Conservation (phyloP, 164 flowering plant genomes). For the Platanus orientalis region DNA sequence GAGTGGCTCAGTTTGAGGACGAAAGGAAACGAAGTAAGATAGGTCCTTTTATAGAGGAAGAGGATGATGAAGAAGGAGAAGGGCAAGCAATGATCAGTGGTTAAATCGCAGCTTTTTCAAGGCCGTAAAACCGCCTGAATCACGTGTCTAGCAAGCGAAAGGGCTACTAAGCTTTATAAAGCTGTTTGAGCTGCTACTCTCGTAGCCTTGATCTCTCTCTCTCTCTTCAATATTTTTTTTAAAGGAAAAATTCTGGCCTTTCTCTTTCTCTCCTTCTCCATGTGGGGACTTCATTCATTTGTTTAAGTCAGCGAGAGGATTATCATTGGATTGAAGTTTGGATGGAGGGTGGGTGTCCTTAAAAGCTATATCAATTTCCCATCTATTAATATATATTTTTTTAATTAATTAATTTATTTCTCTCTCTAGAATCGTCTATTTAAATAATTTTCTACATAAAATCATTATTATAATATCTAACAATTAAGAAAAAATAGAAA, state of each 20-base stretch:
- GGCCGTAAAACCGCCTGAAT: conserved; percentile 17
- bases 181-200: neutral
- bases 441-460: too few relatives aligned
- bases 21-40: neutral
- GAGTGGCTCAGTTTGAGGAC: neutral
- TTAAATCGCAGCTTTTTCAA: conserved; percentile 30
- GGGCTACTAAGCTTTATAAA: neutral
- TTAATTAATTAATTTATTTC: neutral
- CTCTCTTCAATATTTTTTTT: neutral
- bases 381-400: too few relatives aligned
- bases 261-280: too few relatives aligned
- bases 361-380: neutral
- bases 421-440: conserved; percentile 5
- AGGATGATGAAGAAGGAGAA: neutral
- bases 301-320: neutral
- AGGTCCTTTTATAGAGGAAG: conserved; percentile 4
- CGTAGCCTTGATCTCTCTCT: neutral
- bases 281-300: too few relatives aligned
- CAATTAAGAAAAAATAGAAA: too few relatives aligned
- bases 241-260: too few relatives aligned
- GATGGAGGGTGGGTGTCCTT: neutral
- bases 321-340: conserved; percentile 2
- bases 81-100: conserved; percentile 6
- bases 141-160: conserved; percentile 33
- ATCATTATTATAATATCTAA: too few relatives aligned